Conservation (phyloP, 2,329 filamentous ascomycete genomes). For the Trichoderma koningiopsis region DNA sequence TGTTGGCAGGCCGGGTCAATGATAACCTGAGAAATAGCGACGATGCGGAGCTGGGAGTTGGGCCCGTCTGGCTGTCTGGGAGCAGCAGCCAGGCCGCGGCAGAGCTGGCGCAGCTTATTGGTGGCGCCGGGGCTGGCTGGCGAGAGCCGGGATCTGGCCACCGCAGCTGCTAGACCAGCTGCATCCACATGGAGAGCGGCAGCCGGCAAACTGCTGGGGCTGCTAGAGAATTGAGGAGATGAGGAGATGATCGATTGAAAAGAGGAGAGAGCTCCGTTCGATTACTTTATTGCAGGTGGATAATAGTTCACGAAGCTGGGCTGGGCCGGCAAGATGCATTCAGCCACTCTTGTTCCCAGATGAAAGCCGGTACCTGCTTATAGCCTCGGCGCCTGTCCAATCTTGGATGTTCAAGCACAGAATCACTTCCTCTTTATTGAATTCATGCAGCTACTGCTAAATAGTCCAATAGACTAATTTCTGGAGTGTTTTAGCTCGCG, state of each 20-base stretch:
- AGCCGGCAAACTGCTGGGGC: not conserved
- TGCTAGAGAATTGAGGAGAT: not conserved
- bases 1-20: conserved; percentile 21
- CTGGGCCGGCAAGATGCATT: not conserved
- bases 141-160: conserved; percentile 17
- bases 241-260: not conserved
- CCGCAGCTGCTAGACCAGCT: conserved; percentile 1
- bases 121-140: not conserved
- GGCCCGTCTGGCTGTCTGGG: not conserved
- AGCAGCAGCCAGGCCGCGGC: conserved; percentile 9
- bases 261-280: not conserved
- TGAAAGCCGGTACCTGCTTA: not conserved
- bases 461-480: not conserved
- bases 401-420: not conserved
- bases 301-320: not conserved
- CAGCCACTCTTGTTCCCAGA: not conserved
- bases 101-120: conserved; percentile 18
- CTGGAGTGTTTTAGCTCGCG: no score
- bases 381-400: not conserved
- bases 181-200: conserved; percentile 12
- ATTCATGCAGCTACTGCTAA: not conserved
- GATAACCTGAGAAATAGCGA: conserved; percentile 4
- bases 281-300: not conserved
- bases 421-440: not conserved
- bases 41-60: conserved; percentile 21